A percentile compares a stretch with the other conserved stretches of the same genome.
These are phyloP conservation scores for Rickenella mellea DNA, from an alignment of 768 basidiomycete species.

Conservation along the genomic window DNA sequence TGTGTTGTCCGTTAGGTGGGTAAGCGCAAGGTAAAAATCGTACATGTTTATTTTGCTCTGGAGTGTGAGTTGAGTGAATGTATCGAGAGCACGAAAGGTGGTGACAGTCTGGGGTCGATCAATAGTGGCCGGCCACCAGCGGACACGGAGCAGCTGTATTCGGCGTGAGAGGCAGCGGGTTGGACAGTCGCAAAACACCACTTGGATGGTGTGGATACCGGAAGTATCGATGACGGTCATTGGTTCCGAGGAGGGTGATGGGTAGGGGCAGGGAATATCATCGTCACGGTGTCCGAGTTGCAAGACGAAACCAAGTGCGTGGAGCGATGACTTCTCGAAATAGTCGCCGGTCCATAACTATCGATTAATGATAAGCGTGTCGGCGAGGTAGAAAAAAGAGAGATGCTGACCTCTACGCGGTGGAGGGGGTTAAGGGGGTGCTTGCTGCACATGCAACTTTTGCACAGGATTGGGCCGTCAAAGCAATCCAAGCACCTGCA, in stretches of 20 bases:
- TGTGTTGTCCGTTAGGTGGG: not conserved
- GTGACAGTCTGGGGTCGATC: conserved; percentile 6
- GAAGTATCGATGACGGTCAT: conserved; percentile 10
- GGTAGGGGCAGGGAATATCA: conserved; percentile 2
- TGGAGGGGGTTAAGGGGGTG: not conserved
- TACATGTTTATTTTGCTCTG: conserved; percentile 6
- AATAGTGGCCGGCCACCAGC: conserved; percentile 13
- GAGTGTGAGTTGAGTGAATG: not conserved
- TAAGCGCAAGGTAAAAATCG: not conserved
- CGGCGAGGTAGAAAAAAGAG: not conserved
- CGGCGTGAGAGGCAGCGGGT: too few relatives aligned
- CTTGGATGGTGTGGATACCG: conserved; percentile 12
- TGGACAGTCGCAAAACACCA: conserved; percentile 16
- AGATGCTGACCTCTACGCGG: not conserved
- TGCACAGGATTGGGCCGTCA: not conserved
- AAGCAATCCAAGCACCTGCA: not conserved
- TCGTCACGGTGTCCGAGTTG: conserved; percentile 6
- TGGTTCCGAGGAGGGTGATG: not conserved
- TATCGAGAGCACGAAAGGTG: conserved; percentile 5
- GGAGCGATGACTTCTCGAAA: not conserved
- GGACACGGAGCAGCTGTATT: conserved; percentile 9
- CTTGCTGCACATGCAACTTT: not conserved
- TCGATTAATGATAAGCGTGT: not conserved
- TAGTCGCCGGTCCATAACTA: not conserved
- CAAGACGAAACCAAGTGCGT: conserved; percentile 3